These are phyloP conservation scores for Xylaria venustula DNA, from an alignment of 495 filamentous ascomycete genomes.

Conservation along the genomic window DNA sequence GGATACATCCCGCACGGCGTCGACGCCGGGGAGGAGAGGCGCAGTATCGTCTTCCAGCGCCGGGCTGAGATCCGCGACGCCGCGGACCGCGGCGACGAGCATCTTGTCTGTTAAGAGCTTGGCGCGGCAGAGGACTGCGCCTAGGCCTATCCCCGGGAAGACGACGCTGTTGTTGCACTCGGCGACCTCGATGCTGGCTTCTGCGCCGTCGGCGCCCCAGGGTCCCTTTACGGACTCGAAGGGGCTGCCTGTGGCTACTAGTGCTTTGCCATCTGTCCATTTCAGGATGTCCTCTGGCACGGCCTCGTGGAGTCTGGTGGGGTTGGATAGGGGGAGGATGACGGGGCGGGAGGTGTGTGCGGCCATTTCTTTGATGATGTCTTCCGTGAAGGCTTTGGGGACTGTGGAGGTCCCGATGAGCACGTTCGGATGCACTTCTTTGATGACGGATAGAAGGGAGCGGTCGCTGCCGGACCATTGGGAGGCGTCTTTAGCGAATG, in stretches of 20 bases:
- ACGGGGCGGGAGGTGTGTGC: conserved; percentile 72
- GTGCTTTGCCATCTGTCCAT: conserved; percentile 75
- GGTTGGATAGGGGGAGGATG: conserved; percentile 83
- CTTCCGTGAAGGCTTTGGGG: conserved; percentile 74
- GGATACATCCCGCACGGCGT: conserved; percentile 70
- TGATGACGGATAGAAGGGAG: conserved; percentile 65
- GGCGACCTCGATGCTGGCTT: conserved; percentile 63
- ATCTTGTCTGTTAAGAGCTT: conserved; percentile 69
- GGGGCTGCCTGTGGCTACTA: conserved; percentile 84
- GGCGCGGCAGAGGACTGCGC: conserved; percentile 66
- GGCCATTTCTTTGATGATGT: conserved; percentile 77
- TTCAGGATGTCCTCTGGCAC: conserved; percentile 70
- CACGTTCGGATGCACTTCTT: conserved; percentile 73
- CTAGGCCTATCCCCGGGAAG: conserved; percentile 84
- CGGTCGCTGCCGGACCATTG: conserved; percentile 61
- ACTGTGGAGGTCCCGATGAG: conserved; percentile 83
- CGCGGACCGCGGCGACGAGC: conserved; percentile 75
- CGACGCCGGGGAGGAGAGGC: conserved; percentile 73
- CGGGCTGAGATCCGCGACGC: conserved; percentile 68
- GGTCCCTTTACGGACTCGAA: conserved; percentile 72
- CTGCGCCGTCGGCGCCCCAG: conserved; percentile 52
- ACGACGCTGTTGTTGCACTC: conserved; percentile 92
- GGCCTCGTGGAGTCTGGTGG: conserved; percentile 82
- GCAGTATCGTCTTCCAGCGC: conserved; percentile 51
- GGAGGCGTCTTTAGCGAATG: conserved; percentile 62